These are phyloP conservation scores for Solanum pinnatisectum DNA, from an alignment of 257 asterid genomes.

Conservation along the genomic window DNA sequence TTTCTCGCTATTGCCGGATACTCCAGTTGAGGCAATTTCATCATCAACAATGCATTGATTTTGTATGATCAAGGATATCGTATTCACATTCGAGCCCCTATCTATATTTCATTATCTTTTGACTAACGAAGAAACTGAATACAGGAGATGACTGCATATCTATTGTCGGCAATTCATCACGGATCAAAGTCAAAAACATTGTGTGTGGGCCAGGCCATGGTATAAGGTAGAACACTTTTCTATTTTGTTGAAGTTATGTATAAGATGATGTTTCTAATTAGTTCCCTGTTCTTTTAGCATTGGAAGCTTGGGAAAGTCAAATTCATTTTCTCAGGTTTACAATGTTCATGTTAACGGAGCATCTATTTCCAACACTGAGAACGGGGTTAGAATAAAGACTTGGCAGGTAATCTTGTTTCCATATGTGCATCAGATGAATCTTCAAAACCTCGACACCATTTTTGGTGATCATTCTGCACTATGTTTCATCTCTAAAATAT, in stretches of 20 bases:
- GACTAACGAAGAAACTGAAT: neutral
- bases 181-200: constrained; percentile 32
- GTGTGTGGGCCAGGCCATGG: constrained; percentile 76
- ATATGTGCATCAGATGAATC: neutral
- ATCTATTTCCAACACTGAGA: constrained; percentile 34
- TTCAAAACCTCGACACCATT: neutral
- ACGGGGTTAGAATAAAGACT: constrained; percentile 83
- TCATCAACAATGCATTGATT: neutral
- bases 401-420: constrained; percentile 58
- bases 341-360: constrained; percentile 56
- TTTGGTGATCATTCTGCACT: neutral
- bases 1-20: neutral
- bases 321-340: constrained; percentile 37
- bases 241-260: neutral
- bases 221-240: constrained; percentile 47
- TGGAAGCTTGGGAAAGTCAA: constrained; percentile 76
- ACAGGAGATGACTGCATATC: constrained; percentile 96
- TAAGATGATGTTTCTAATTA: neutral
- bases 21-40: neutral
- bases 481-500: neutral
- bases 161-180: constrained; percentile 75
- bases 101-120: neutral
- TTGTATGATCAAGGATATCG: neutral
- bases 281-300: constrained; percentile 32
- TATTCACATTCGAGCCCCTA: neutral